Base-by-base conservation (phyloP, 192 early-diverging fungal genomes). In the Phlyctochytrium arcticum region DNA sequence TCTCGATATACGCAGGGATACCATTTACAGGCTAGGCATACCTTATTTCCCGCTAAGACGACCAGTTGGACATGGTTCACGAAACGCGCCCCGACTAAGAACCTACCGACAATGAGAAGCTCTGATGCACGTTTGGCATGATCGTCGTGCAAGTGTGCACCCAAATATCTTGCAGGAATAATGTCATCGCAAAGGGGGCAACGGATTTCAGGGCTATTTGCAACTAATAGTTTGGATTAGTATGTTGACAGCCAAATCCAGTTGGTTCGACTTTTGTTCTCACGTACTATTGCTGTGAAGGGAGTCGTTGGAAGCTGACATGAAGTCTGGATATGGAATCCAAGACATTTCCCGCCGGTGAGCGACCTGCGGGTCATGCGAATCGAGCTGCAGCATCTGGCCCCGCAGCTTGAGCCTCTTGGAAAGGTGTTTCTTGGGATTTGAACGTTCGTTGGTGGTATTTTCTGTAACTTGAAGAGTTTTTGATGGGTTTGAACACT, bases 21-120 rank as follows among this genome's bases (percentile, higher is more conserved):
- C 27, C 54, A 55, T 31, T 55, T 55, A 31, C 54, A 55, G 26
- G 54, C 54, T 7, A 55, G 54, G 30, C 54, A 55, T 30, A 55
- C 32, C 27, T 24, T 31, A 10, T 55, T 8, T 5, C 54, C 54
- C 1, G 27, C 54, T 19, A 4, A n/a, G 54, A 55, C 21, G 32
- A 55, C 54, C 3, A 4, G 4, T 55, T 55, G 19, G 54, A 44
- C 21, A 44, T 2, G 2, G 2, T n/a, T 44, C 15, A 44, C 21
- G 39, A 44, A 19, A 44, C 1, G 0, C 12, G 15, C 15, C 39
- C 0, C 15, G 39, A 44, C 2, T 2, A n/a, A 1, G 21, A 2
- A 19, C 39, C 21, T 19, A 44, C 39, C 39, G 39, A 44, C 39
- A n/a, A 44, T 44, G 2, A 44, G 39, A n/a, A 44, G 2, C 39